Conservation (phyloP, 768 basidiomycete genomes). For the Gymnopilus junonius region DNA sequence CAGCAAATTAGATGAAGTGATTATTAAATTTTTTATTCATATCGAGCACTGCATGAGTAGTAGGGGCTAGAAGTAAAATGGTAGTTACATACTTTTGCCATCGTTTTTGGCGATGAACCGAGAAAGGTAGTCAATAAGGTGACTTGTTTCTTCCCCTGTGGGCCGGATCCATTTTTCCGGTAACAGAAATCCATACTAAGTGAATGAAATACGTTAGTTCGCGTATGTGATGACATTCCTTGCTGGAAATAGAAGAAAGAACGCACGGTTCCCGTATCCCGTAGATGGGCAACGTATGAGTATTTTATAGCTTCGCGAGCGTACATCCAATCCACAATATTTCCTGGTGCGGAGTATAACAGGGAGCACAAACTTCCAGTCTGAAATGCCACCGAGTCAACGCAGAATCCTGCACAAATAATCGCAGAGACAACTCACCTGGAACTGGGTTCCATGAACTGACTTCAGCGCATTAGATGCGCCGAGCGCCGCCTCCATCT, state of each 20-base stretch:
- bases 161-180: slow-evolving; percentile 76
- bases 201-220: neutral
- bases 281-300: slow-evolving; percentile 36
- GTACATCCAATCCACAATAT: slow-evolving; percentile 43
- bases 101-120: slow-evolving; percentile 59
- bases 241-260: neutral
- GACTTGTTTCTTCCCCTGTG: slow-evolving; percentile 76
- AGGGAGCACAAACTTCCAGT: slow-evolving; percentile 34
- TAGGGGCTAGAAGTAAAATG: neutral
- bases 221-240: neutral
- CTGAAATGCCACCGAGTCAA: neutral
- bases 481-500: slow-evolving; percentile 72
- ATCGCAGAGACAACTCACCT: slow-evolving; percentile 34
- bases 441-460: slow-evolving; percentile 60
- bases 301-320: slow-evolving; percentile 34
- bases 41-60: neutral
- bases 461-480: slow-evolving; percentile 59
- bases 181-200: slow-evolving; percentile 77
- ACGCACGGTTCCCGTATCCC: slow-evolving; percentile 42
- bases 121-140: slow-evolving; percentile 68
- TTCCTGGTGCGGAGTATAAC: slow-evolving; percentile 39
- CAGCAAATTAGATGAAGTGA: neutral
- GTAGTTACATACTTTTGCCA: slow-evolving; percentile 31
- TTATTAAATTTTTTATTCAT: neutral
- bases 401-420: neutral